Evolutionary conservation across 2,329 filamentous ascomycete genomes (phyloP), one percentile per base, ranked within the genome.

Genomic region (Shiraia bambusicola): DNA sequence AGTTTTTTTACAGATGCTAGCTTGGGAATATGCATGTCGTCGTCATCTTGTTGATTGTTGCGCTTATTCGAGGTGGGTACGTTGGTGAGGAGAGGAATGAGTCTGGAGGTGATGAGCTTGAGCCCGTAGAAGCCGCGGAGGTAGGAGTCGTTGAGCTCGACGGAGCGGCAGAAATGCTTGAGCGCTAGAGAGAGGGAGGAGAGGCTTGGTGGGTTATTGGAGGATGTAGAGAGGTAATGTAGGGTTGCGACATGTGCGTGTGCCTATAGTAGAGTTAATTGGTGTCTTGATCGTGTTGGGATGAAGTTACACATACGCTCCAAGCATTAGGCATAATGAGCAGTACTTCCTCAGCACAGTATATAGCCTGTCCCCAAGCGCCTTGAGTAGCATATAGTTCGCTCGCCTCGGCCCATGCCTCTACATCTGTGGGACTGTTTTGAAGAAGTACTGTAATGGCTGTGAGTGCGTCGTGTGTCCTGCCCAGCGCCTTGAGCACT

Each of bases 131-230:
- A 95, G 1, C 91, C 93, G 47, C 93, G 83, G 48, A 97, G 70
- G 65, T 96, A 97, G 64, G 90, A 84, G 57, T 96, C 88, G 62
- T 93, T 97, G 37, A 98, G 79, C 72, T 98, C 93, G 52, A 97
- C 82, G 61, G 90, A 93, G 58, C 93, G 82, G 65, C 86, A 88
- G 70, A 95, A 97, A 52, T 91, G 82, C 63, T 89, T 87, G 39
- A 95, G 69, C 4, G 89, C 84, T 63, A 91, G 87, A 30, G 79
- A 75, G 40, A 93, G 72, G 10, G 70, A 67, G 25, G 68, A 59
- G 33, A 70, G 44, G 53, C 45, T 54, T 7, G 55, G 54, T 5
- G 69, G 58, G 41, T 28, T 52, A 45, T 41, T 53, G 22, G 58
- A 43, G 4, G 51, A 37, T n/a, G 57, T 69, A 25, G 83, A 81